Conservation (phyloP, 108 stramenopile species). For the Epithemia pelagica region DNA sequence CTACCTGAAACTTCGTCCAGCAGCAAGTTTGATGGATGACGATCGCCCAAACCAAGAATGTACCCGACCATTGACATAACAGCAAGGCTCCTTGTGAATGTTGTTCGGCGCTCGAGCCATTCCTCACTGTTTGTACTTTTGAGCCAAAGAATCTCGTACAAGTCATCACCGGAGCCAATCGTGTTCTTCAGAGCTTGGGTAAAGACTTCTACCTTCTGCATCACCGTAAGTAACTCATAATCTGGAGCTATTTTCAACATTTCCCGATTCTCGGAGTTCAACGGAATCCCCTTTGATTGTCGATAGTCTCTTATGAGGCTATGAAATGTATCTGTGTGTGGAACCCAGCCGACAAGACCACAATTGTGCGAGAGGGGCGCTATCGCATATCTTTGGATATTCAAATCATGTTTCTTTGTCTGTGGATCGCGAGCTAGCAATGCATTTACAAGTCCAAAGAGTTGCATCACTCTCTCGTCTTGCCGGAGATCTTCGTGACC, state of each 20-base stretch:
- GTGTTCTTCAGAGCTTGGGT: constrained; percentile 81
- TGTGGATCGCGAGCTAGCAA: constrained; percentile 90
- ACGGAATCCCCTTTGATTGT: constrained; percentile 73
- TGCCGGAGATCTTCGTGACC: constrained; percentile 99
- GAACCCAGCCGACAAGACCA: constrained; percentile 99
- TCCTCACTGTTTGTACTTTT: constrained; percentile 93
- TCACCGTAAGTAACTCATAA: constrained; percentile 89
- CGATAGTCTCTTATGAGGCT: constrained; percentile 93
- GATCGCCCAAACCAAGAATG: constrained; percentile 87
- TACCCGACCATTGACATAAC: constrained; percentile 99
- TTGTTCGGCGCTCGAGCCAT: constrained; percentile 96
- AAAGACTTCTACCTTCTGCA: constrained; percentile 99
- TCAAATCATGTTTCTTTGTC: constrained; percentile 90
- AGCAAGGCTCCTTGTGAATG: constrained; percentile 93
- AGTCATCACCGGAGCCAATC: constrained; percentile 84
- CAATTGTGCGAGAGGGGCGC: constrained; percentile 94
- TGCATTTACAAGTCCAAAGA: constrained; percentile 98
- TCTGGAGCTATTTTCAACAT: constrained; percentile 86
- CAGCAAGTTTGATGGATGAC: constrained; percentile 92
- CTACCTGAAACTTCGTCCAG: constrained; percentile 88
- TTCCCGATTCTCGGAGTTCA: constrained; percentile 93
- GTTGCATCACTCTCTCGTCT: constrained; percentile 99
- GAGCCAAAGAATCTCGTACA: constrained; percentile 94
- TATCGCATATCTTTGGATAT: constrained; percentile 94
- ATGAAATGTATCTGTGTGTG: constrained; percentile 96